phyloP scores from a whole-genome alignment of 2,329 filamentous ascomycete genomes.

The Emmonsiellopsis sp. region DNA sequence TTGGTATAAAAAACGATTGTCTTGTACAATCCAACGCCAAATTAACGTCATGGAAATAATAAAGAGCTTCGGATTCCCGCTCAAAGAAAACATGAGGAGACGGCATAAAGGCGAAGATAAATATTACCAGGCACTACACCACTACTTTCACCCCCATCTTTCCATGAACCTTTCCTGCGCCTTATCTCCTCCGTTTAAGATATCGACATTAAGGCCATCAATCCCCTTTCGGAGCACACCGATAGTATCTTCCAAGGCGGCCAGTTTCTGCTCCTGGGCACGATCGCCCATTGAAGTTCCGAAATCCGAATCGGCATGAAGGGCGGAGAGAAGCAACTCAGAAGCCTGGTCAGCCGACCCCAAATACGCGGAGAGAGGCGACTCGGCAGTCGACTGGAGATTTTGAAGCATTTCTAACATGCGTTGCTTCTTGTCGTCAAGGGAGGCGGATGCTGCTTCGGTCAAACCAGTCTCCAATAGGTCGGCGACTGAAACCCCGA shows the following conservation, averaged over 20 bases:
- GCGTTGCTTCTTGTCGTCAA: slow-evolving; percentile 22
- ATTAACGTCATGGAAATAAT: too few species aligned
- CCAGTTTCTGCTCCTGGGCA: slow-evolving; percentile 19
- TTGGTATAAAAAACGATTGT: too few species aligned
- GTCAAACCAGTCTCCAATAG: slow-evolving; percentile 16
- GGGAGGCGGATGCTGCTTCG: slow-evolving; percentile 11
- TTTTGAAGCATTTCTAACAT: slow-evolving; percentile 20
- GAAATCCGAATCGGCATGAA: slow-evolving; percentile 22
- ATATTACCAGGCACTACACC: not conserved
- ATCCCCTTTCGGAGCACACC: slow-evolving; percentile 22
- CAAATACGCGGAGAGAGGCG: slow-evolving; percentile 21
- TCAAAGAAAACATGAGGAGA: too few species aligned
- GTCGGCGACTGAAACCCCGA: slow-evolving; percentile 22
- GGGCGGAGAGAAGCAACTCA: slow-evolving; percentile 21
- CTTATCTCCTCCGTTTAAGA: slow-evolving; percentile 23
- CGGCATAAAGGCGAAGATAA: too few species aligned
- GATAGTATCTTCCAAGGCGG: slow-evolving; percentile 22
- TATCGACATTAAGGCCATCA: slow-evolving; percentile 23
- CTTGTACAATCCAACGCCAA: too few species aligned
- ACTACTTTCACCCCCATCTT: slow-evolving; percentile 16
- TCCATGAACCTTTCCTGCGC: slow-evolving; percentile 23
- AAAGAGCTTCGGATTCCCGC: too few species aligned
- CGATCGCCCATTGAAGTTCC: slow-evolving; percentile 19
- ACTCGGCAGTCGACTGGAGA: slow-evolving; percentile 20
- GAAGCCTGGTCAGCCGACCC: slow-evolving; percentile 23